A percentile compares a stretch with the other conserved stretches of the same genome.
These are phyloP conservation scores for Kwoniella botswanensis DNA, from an alignment of 768 basidiomycete species.

Conservation along the genomic window DNA sequence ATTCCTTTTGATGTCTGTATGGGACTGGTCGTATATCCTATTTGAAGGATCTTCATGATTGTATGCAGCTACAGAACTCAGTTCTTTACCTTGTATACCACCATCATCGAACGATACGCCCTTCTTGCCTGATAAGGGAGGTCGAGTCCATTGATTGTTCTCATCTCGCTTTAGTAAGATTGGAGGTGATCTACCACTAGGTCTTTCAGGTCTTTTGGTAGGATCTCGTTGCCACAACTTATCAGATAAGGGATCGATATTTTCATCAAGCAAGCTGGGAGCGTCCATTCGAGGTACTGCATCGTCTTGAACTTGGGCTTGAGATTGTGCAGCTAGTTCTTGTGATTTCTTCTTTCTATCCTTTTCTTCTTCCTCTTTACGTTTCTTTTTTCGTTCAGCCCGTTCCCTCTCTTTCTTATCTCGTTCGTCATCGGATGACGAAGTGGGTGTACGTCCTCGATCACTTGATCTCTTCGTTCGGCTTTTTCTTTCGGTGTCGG, in stretches of 20 bases:
- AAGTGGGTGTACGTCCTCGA: conserved; percentile 60
- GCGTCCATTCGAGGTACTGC: not conserved
- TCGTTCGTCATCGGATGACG: conserved; percentile 4
- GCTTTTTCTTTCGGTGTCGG: too few relatives aligned
- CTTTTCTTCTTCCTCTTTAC: not conserved
- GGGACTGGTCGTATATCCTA: conserved; percentile 6
- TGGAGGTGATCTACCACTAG: conserved; percentile 13
- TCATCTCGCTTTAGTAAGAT: conserved; percentile 16
- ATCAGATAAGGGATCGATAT: not conserved
- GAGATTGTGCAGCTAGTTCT: not conserved
- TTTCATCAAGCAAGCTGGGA: not conserved
- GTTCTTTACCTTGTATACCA: conserved; percentile 17
- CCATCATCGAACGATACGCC: conserved; percentile 12
- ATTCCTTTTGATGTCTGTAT: not conserved
- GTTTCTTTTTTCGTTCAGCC: not conserved
- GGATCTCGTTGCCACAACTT: conserved; percentile 13
- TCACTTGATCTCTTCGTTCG: conserved; percentile 64
- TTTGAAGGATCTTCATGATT: conserved; percentile 8
- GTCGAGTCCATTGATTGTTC: conserved; percentile 6
- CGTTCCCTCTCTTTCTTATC: not conserved
- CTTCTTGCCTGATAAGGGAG: conserved; percentile 11
- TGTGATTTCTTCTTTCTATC: not conserved
- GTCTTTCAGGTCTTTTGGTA: conserved; percentile 13
- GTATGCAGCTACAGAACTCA: not conserved
- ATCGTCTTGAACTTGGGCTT: not conserved